Evolutionary conservation across 306 rosid species (phyloP), one percentile per base, ranked within the genome.

Genomic region (Lagenaria siceraria): DNA sequence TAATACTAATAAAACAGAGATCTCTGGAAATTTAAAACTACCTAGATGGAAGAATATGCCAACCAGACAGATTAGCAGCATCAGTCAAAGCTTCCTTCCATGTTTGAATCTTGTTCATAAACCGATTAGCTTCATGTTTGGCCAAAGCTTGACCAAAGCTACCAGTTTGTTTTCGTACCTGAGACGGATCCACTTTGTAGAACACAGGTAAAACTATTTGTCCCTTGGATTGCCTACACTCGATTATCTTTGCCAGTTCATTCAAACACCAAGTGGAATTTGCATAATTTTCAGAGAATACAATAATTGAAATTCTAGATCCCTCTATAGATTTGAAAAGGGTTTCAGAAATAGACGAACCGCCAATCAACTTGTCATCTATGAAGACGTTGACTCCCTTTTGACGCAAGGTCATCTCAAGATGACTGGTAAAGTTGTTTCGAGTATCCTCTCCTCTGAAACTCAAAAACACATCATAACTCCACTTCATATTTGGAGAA

Each of bases 271-370:
- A 56, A 4, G 29, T 2, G 2, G 80, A 77, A 25, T n/a, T 19
- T 6, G 80, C 80, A 31, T 59, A 77, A 21, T 77, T 22, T 11
- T 11, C 8, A 1, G 80, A 77, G 80, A 77, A 60, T 13, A 77
- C 15, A 9, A 77, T 21, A 11, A 77, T 38, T 3, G 55, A 58
- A 1, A 76, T 36, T n/a, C 11, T 12, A 10, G 70, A 13, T 17
- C 3, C 69, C 46, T 77, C 17, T 0, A 77, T 77, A 8, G 55
- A 53, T 21, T 19, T 11, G n/a, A 60, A 46, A 24, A 77, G 60
- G 17, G 35, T 35, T 6, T 35, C 21, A 11, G 71, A 7, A 5
- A 77, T 61, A 4, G 46, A 60, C 19, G 46, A 59, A 17, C 80
- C 80, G 18, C 72, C 25, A 0, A 2, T 10, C 0, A 77, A 60